Evolutionary conservation across 2,329 filamentous ascomycete genomes (phyloP).

Genomic region (Aspergillus novofumigatus): DNA sequence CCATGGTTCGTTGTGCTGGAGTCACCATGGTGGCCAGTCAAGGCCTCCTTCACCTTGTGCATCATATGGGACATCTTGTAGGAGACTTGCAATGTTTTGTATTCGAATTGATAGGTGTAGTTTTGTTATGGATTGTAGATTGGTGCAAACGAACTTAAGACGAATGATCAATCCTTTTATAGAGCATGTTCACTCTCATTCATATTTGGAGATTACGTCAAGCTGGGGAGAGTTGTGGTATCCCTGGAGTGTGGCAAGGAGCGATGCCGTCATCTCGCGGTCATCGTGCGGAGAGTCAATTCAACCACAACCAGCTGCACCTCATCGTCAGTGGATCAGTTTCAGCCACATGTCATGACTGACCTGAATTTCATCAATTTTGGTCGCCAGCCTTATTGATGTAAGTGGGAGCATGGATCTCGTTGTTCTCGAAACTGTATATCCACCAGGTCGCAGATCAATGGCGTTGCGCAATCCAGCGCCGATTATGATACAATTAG

Average conservation of each 20-base stretch:
- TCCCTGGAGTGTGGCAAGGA: not conserved
- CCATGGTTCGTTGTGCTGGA: constrained; percentile 11
- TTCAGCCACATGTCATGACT: not conserved
- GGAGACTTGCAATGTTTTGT: not conserved
- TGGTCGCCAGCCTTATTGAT: not conserved
- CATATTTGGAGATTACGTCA: not conserved
- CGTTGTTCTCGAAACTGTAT: not conserved
- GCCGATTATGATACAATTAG: no score
- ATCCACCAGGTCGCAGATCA: not conserved
- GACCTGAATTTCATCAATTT: not conserved
- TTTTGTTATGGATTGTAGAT: not conserved
- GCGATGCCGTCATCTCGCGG: not conserved
- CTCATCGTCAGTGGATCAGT: not conserved
- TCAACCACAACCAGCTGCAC: not conserved
- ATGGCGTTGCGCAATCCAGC: no score
- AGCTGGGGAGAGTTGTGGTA: not conserved
- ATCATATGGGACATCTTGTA: constrained; percentile 40
- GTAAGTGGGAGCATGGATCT: not conserved
- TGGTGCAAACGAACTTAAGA: not conserved
- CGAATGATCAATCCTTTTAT: not conserved
- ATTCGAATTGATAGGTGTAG: not conserved
- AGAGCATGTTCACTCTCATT: not conserved
- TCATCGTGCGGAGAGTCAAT: not conserved
- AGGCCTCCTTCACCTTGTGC: constrained; percentile 44
- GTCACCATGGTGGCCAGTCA: constrained; percentile 27